These are phyloP conservation scores for Lachancea fermentati DNA, from an alignment of 805 yeast genomes.

Conservation along the genomic window DNA sequence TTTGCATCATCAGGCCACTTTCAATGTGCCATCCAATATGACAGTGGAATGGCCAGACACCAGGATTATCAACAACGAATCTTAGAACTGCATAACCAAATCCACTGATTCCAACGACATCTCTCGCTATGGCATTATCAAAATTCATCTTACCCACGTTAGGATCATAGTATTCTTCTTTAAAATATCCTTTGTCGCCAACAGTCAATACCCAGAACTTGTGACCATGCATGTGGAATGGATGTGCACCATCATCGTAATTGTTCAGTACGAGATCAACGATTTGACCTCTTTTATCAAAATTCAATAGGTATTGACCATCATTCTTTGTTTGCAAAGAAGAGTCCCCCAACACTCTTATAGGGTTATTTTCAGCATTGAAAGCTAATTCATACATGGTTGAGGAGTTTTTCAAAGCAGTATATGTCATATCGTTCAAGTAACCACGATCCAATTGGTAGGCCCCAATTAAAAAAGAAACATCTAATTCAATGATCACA, in stretches of 20 bases:
- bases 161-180: conserved; percentile 32
- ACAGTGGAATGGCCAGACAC: conserved; percentile 81
- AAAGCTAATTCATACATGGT: conserved; percentile 14
- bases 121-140: conserved; percentile 49
- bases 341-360: conserved; percentile 8
- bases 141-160: conserved; percentile 40
- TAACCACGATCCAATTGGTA: conserved; percentile 24
- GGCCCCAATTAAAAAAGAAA: conserved; percentile 24
- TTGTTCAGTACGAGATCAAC: conserved; percentile 65
- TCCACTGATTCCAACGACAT: conserved; percentile 53
- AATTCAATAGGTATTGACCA: conserved; percentile 18
- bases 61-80: conserved; percentile 69
- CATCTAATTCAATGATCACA: conserved; percentile 17
- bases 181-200: conserved; percentile 24
- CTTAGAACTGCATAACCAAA: conserved; percentile 54
- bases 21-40: conserved; percentile 67
- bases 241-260: conserved; percentile 61
- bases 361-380: conserved; percentile 8
- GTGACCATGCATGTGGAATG: conserved; percentile 56
- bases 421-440: conserved; percentile 23
- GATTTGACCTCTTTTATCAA: conserved; percentile 29
- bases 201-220: conserved; percentile 27
- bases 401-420: conserved; percentile 15
- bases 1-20: conserved; percentile 45
- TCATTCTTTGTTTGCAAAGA: conserved; percentile 14